A percentile compares a stretch with the other conserved stretches of the same genome.
Conservation (phyloP, 176 grass and related monocot genomes). For the Juncus inflexus region DNA sequence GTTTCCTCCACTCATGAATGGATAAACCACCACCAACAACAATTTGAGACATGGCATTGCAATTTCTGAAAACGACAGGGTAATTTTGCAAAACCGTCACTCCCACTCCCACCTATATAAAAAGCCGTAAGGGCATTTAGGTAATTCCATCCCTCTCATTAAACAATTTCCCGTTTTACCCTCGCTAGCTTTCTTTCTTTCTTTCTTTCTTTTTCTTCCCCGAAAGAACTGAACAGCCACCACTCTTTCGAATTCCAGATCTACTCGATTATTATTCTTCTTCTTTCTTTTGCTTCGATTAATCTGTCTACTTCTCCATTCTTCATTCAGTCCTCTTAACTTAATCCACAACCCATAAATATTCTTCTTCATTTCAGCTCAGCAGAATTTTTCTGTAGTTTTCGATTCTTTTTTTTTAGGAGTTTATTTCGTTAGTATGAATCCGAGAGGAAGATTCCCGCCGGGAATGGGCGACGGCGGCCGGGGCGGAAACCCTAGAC, state of each 20-base stretch:
- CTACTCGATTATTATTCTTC: background rate
- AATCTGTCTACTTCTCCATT: background rate
- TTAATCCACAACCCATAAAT: background rate
- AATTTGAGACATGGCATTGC: too few species aligned
- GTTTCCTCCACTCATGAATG: too few species aligned
- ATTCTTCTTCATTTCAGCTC: slow-evolving; percentile 7
- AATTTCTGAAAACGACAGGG: too few species aligned
- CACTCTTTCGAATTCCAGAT: background rate
- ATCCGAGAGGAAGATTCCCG: slow-evolving; percentile 71
- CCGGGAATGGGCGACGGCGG: slow-evolving; percentile 55
- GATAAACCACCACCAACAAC: too few species aligned
- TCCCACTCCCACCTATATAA: too few species aligned
- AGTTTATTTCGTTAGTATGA: slow-evolving; percentile 40
- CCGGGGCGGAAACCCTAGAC: slow-evolving; percentile 38
- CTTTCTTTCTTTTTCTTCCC: too few species aligned
- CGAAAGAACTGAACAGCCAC: too few species aligned
- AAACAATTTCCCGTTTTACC: slow-evolving; percentile 13
- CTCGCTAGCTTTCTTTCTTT: slow-evolving; percentile 2
- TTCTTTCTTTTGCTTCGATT: background rate
- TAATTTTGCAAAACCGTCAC: too few species aligned
- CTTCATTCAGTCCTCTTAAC: background rate
- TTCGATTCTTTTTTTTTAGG: background rate
- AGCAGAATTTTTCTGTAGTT: too few species aligned
- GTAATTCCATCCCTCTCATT: slow-evolving; percentile 15
- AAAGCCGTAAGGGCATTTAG: background rate